These are phyloP conservation scores for Cyclanthera cordifolia DNA, from an alignment of 306 rosid genomes.

Conservation along the genomic window DNA sequence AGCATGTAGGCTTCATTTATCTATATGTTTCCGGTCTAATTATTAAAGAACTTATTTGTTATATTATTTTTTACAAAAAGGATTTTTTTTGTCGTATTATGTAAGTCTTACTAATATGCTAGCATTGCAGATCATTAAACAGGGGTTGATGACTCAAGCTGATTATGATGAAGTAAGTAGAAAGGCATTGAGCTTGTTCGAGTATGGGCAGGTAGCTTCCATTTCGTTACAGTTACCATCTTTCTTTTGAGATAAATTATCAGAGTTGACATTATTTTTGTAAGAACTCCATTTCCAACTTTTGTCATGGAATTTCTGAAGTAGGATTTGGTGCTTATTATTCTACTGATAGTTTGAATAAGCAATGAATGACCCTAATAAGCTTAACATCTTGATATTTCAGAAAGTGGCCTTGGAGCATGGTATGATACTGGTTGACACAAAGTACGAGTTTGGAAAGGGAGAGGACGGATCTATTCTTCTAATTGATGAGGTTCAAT, in stretches of 20 bases:
- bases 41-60: background rate
- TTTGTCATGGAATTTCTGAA: background rate
- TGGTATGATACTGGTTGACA: conserved; percentile 90
- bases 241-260: background rate
- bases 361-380: background rate
- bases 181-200: conserved; percentile 63
- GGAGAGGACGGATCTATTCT: conserved; percentile 71
- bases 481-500: conserved; percentile 76
- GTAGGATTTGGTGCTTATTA: background rate
- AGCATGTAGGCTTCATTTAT: background rate
- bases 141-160: conserved; percentile 61
- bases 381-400: conserved; percentile 19
- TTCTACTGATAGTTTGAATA: background rate
- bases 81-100: too few species aligned
- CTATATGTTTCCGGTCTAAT: background rate
- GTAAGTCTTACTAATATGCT: background rate
- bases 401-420: conserved; percentile 80
- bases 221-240: conserved; percentile 5
- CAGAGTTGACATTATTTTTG: background rate
- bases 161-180: conserved; percentile 74
- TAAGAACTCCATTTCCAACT: background rate
- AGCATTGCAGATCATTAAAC: conserved; percentile 47
- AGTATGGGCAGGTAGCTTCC: conserved; percentile 72
- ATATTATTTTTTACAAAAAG: too few species aligned
- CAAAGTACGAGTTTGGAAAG: conserved; percentile 94